Evolutionary conservation across 148 eudicot genomes (phyloP), one percentile per base, ranked within the genome.

Genomic region (Vaccinium corymbosum): DNA sequence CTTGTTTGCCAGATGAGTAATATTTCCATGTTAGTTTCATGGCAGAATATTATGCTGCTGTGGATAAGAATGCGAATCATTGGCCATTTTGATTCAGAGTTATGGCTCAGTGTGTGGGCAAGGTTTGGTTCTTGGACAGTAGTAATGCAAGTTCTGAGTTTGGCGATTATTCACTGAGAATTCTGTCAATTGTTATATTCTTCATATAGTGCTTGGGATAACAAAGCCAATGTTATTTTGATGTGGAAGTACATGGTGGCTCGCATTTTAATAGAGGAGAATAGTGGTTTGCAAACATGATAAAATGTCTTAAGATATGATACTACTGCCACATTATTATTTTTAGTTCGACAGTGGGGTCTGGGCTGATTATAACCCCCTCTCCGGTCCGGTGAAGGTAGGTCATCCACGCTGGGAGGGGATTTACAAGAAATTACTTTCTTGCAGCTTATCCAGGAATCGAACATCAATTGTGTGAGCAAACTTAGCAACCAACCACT

Each of bases 251-350:
- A 71, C 16, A 38, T 38, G 51, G 49, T 3, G 3, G n/a, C 2
- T 15, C 77, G 6, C 53, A 77, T 51, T 77, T 52, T 9, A 78
- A 42, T 50, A 20, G 25, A 78, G 81, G 25, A 78, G 81, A 79
- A 55, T 19, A 16, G 22, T 55, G 49, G 81, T 32, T 55, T 79
- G 48, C 81, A 79, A 79, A 79, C 29, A 49, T 11, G 56, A 76
- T 48, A 13, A 15, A 25, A 14, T 76, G 46, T 9, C 42, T 11
- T 48, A 0, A 29, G 25, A 76, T 20, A 75, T 48, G 52, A 29
- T 7, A 76, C 27, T 1, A 50, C 16, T 27, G 42, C 12, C 1
- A 52, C 48, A n/a, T 9, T 9, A 49, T 42, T 42, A 0, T 42
- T 42, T 42, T 42, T 42, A 42, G 46, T 42, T 42, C 0, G 46